These are phyloP conservation scores for Escovopsis sp. DNA, from an alignment of 2,329 filamentous ascomycete genomes.

Conservation along the genomic window DNA sequence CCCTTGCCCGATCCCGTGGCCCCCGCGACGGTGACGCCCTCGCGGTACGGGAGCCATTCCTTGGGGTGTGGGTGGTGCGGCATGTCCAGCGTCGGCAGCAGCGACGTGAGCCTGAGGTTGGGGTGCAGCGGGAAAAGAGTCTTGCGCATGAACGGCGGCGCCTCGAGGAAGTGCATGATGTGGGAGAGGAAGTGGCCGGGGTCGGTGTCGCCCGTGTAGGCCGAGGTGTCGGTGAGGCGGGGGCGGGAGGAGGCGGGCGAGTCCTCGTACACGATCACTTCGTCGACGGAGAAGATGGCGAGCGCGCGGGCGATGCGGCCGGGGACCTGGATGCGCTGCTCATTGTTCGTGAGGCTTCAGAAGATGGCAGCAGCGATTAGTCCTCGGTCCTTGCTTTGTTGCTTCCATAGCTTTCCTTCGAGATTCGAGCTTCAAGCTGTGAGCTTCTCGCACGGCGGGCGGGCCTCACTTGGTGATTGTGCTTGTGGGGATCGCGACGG, in stretches of 20 bases:
- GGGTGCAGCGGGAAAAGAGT: slow-evolving; percentile 64
- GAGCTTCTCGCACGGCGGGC: neutral
- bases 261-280: slow-evolving; percentile 72
- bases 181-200: slow-evolving; percentile 70
- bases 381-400: too few species aligned
- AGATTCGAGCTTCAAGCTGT: neutral
- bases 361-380: too few species aligned
- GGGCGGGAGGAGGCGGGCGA: slow-evolving; percentile 31
- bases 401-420: too few species aligned
- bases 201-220: slow-evolving; percentile 56
- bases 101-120: slow-evolving; percentile 58
- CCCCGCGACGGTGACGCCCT: slow-evolving; percentile 51
- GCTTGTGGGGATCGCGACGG: slow-evolving; percentile 64
- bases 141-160: slow-evolving; percentile 67
- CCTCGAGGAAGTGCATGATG: slow-evolving; percentile 68
- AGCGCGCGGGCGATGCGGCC: slow-evolving; percentile 68
- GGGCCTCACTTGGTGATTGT: slow-evolving; percentile 53
- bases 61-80: slow-evolving; percentile 65
- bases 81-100: slow-evolving; percentile 67
- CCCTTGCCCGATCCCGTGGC: slow-evolving; percentile 26
- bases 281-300: slow-evolving; percentile 72
- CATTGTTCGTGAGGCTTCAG: slow-evolving; percentile 51
- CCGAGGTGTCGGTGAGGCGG: slow-evolving; percentile 31
- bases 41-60: slow-evolving; percentile 68
- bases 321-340: slow-evolving; percentile 59